Percentiles rank a stretch among this genome's conserved stretches.
phyloP scores from a whole-genome alignment of 2,329 filamentous ascomycete species.

The Venturia oleaginea region DNA sequence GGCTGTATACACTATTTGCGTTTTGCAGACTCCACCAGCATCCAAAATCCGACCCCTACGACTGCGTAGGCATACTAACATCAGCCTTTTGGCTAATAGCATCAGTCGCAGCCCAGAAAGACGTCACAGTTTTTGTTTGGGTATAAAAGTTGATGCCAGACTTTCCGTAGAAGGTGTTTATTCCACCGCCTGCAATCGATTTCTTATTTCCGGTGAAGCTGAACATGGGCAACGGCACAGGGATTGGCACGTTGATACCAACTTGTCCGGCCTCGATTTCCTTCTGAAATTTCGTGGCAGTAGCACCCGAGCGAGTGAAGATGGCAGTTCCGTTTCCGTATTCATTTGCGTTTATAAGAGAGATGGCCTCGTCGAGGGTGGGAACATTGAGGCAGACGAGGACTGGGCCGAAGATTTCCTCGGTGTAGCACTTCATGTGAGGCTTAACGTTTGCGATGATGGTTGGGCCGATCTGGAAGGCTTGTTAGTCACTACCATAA shows the following conservation, averaged over 20 bases:
- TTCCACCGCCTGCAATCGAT: constrained; percentile 82
- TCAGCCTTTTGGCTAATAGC: constrained; percentile 76
- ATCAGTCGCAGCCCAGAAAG: constrained; percentile 79
- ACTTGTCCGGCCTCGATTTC: constrained; percentile 80
- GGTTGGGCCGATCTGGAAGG: constrained; percentile 59
- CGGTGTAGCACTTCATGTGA: constrained; percentile 73
- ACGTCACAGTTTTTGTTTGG: constrained; percentile 76
- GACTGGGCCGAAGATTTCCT: constrained; percentile 81
- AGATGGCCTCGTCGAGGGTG: constrained; percentile 70
- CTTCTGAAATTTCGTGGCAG: constrained; percentile 68
- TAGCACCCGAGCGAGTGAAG: constrained; percentile 70
- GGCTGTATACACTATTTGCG: background rate
- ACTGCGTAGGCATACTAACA: constrained; percentile 76
- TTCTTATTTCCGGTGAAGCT: constrained; percentile 66
- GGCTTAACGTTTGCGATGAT: constrained; percentile 74
- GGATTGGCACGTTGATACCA: constrained; percentile 77
- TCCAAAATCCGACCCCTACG: background rate
- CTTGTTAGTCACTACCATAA: constrained; percentile 17
- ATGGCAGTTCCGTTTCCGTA: constrained; percentile 82
- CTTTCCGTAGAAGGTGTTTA: constrained; percentile 90
- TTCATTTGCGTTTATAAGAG: constrained; percentile 75
- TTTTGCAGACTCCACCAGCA: background rate
- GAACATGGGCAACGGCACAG: constrained; percentile 54
- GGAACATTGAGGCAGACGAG: constrained; percentile 72
- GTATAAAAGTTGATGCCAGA: constrained; percentile 93